Base-by-base conservation (phyloP, 805 yeast genomes). In the Spathaspora girioi region DNA sequence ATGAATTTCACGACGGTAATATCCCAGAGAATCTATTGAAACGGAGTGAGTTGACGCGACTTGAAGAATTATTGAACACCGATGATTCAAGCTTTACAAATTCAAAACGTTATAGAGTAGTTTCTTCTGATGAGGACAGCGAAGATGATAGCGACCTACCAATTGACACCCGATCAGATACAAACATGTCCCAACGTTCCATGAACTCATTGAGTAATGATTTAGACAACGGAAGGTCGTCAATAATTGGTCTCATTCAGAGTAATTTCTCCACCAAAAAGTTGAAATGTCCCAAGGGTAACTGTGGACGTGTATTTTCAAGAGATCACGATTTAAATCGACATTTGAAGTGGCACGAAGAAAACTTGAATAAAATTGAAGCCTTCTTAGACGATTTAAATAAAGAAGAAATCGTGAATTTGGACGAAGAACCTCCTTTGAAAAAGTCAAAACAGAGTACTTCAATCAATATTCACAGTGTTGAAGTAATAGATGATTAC, bases 291-390 rank as follows among this genome's bases (percentile, higher is more conserved):
- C 74, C 81, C 0, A 77, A 70, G 53, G 63, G 58, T 2, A 74
- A 74, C 42, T 86, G 92, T 62, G 67, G 67, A 32, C 71, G 89
- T 51, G 68, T 71, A 6, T 86, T 86, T 61, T 72, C 73, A 48
- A 75, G 77, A 53, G 71, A 74, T 0, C 71, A 71, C 56, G 85
- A 80, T 58, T 58, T 81, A 23, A 57, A 63, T 15, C 69, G 84
- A 43, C 87, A 82, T 59, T 54, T 81, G 47, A 64, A 61, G 40
- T 82, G 86, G 86, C 86, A 82, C 57, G 68, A 68, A 11, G 66
- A 64, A 17, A 68, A 69, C 20, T 47, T 67, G 48, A 50, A 56
- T 43, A 68, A 64, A 52, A 62, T 72, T 3, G 71, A 68, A 44
- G 52, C 46, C 2, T 71, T 62, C 49, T 62, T 71, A 53, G 56